phyloP scores from a whole-genome alignment of 164 flowering plant species.

The Magnolia sinica region DNA sequence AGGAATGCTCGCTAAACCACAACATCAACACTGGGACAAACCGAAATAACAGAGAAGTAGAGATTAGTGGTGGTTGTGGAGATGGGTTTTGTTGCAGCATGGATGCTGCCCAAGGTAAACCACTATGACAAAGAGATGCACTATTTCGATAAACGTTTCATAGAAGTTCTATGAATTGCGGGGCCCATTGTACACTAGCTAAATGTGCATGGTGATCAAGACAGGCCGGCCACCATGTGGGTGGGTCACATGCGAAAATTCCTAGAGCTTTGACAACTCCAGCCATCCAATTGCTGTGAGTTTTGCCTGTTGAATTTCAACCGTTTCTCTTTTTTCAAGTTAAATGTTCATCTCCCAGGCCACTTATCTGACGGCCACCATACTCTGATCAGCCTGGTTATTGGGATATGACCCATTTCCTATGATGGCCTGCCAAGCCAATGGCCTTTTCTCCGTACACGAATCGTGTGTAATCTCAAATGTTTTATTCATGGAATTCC shows the following conservation, averaged over 20 bases:
- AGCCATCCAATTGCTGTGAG: no score
- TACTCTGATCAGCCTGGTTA: background rate
- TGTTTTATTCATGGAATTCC: no score
- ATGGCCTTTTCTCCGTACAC: background rate
- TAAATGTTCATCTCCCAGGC: no score
- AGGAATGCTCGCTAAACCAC: slow-evolving; percentile 32
- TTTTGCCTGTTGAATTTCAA: no score
- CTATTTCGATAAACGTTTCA: background rate
- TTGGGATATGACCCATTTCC: background rate
- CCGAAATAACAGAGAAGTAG: slow-evolving; percentile 17
- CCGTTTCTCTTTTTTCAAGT: no score
- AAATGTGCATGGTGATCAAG: background rate
- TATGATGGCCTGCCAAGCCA: background rate
- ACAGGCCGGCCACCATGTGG: background rate
- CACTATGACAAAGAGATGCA: background rate
- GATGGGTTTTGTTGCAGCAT: slow-evolving; percentile 12
- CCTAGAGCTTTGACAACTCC: background rate
- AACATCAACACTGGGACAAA: slow-evolving; percentile 24
- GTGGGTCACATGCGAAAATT: background rate
- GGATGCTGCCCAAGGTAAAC: slow-evolving; percentile 32
- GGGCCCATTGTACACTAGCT: no score
- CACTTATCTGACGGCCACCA: no score
- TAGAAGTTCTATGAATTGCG: no score
- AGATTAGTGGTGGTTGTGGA: slow-evolving; percentile 15
- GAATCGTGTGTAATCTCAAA: background rate